phyloP scores from a whole-genome alignment of 129 eudicot species.

The Flaveria sonorensis region DNA sequence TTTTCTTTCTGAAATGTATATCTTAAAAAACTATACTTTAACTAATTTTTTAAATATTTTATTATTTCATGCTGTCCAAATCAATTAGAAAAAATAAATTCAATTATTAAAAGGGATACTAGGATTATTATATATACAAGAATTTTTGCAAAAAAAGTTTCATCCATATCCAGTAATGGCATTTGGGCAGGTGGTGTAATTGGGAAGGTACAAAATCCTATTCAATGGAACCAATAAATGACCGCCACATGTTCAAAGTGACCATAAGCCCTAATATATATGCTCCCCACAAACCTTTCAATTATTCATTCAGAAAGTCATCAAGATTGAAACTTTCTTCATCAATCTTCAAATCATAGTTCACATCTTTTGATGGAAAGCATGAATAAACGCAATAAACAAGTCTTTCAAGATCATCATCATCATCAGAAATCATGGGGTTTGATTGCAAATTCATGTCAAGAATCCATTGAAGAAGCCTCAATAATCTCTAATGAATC shows the following conservation, averaged over 20 bases:
- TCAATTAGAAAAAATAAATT: constrained; percentile 12
- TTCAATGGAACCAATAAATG: constrained; percentile 20
- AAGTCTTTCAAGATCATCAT: constrained; percentile 22
- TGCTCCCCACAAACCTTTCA: constrained; percentile 25
- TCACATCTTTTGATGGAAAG: constrained; percentile 28
- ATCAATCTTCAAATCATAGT: not conserved
- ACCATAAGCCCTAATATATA: constrained; percentile 27
- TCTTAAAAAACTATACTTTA: not conserved
- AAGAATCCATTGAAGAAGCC: constrained; percentile 25
- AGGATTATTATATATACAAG: constrained; percentile 22
- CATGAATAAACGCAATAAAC: constrained; percentile 23
- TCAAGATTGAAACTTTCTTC: constrained; percentile 28
- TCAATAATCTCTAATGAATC: constrained; percentile 38
- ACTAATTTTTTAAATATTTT: not conserved
- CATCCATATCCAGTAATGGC: constrained; percentile 39
- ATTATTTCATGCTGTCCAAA: constrained; percentile 19
- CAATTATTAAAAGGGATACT: constrained; percentile 30
- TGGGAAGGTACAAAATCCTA: constrained; percentile 27
- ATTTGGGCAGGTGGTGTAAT: constrained; percentile 29
- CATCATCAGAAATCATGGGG: constrained; percentile 25
- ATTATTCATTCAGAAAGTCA: constrained; percentile 18
- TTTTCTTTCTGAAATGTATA: not conserved
- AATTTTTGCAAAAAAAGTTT: not conserved
- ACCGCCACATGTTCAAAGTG: constrained; percentile 29
- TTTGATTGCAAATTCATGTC: constrained; percentile 23